Evolutionary conservation across 1,284 basidiomycete species (phyloP).

Genomic region (Austroboletus olivaceoglutinosus): DNA sequence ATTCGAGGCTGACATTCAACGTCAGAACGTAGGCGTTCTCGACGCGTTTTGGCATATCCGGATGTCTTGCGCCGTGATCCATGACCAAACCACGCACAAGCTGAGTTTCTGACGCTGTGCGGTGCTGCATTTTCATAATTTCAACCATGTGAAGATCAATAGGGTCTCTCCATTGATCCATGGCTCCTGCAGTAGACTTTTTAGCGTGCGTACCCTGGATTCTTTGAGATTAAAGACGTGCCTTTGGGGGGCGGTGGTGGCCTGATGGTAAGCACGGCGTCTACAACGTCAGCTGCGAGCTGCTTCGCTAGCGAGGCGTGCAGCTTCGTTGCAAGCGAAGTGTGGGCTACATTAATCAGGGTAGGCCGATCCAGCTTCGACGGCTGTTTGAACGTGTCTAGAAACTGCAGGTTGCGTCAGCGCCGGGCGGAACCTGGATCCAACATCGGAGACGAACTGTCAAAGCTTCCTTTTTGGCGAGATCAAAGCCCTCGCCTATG

Average conservation of each 20-base stretch:
- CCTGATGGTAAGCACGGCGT: constrained; percentile 91
- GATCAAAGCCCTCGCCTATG: constrained; percentile 93
- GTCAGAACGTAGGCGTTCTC: constrained; percentile 97
- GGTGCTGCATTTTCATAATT: constrained; percentile 99
- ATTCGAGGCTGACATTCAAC: constrained; percentile 97
- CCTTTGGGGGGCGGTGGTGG: constrained; percentile 65
- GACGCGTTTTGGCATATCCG: constrained; percentile 98
- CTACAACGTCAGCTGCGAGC: constrained; percentile 90
- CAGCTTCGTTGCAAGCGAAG: constrained; percentile 94
- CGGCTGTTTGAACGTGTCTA: constrained; percentile 85
- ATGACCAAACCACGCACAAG: constrained; percentile 93
- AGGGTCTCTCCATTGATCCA: constrained; percentile 75
- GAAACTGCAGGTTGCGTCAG: constrained; percentile 59
- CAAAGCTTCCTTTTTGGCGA: constrained; percentile 94
- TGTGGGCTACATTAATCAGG: constrained; percentile 90
- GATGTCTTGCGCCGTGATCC: constrained; percentile 95
- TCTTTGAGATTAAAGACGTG: constrained; percentile 29
- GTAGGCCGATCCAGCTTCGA: constrained; percentile 83
- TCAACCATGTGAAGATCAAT: constrained; percentile 99
- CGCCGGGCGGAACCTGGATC: constrained; percentile 9
- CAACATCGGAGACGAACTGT: constrained; percentile 51
- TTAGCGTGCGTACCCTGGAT: constrained; percentile 23
- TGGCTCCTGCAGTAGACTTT: constrained; percentile 43
- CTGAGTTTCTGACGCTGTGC: constrained; percentile 97
- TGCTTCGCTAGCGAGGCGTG: constrained; percentile 82